Conservation (phyloP, 2,329 filamentous ascomycete species). For the Epichloe coenophiala region DNA sequence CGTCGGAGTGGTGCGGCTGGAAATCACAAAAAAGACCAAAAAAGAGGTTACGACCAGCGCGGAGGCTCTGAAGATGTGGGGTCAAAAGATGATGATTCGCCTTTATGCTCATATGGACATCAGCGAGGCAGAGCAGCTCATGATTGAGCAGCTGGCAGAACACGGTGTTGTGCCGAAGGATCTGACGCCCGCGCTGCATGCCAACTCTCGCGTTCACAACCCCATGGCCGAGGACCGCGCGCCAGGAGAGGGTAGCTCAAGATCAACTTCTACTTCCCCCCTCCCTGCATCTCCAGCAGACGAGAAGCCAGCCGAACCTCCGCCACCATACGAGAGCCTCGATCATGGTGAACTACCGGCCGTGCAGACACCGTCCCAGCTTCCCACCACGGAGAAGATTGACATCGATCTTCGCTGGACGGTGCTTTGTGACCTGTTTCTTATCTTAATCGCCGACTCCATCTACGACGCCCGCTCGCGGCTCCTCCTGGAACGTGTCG, state of each 20-base stretch:
- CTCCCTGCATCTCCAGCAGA: slow-evolving; percentile 16
- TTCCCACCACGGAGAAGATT: slow-evolving; percentile 69
- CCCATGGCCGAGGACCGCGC: slow-evolving; percentile 51
- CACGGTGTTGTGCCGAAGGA: slow-evolving; percentile 81
- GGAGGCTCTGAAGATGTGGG: slow-evolving; percentile 87
- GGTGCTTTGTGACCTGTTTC: slow-evolving; percentile 86
- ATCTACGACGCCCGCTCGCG: slow-evolving; percentile 84
- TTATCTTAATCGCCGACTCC: slow-evolving; percentile 92
- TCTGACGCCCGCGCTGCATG: slow-evolving; percentile 74
- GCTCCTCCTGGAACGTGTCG: slow-evolving; percentile 70
- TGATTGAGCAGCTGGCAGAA: slow-evolving; percentile 93
- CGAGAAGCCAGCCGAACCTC: slow-evolving; percentile 35
- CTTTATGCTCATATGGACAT: slow-evolving; percentile 97
- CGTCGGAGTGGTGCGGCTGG: slow-evolving; percentile 74
- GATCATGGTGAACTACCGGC: slow-evolving; percentile 60
- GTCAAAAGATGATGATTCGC: slow-evolving; percentile 90
- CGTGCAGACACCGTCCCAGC: slow-evolving; percentile 69
- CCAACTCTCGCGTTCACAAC: slow-evolving; percentile 86
- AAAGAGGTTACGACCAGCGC: slow-evolving; percentile 56
- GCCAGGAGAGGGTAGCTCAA: slow-evolving; percentile 5
- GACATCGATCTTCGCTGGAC: slow-evolving; percentile 97
- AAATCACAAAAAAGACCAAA: slow-evolving; percentile 52
- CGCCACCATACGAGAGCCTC: slow-evolving; percentile 48
- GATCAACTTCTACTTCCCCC: slow-evolving; percentile 11
- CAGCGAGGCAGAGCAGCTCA: slow-evolving; percentile 77